Evolutionary conservation across 148 eudicot species (phyloP).

Genomic region (Camellia lanceoleosa): DNA sequence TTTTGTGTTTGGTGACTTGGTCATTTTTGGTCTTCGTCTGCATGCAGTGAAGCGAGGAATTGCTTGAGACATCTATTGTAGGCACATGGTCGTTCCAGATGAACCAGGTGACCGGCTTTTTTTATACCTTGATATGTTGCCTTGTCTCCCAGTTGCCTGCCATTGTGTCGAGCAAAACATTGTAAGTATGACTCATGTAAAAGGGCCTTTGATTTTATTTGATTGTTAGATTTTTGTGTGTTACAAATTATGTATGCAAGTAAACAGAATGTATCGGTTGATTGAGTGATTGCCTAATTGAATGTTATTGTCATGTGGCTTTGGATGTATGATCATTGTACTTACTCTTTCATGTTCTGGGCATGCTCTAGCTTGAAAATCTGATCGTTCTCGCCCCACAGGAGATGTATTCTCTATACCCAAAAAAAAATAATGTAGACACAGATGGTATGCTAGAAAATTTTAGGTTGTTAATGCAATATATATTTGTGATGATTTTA

Average conservation of each 20-base stretch:
- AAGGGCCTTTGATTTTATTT: no score
- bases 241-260: no score
- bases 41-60: conserved; percentile 58
- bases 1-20: neutral
- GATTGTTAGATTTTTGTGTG: no score
- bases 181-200: neutral
- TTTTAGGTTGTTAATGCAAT: neutral
- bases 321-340: neutral
- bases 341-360: conserved; percentile 82
- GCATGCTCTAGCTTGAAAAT: conserved; percentile 77
- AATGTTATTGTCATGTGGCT: neutral
- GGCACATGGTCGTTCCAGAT: conserved; percentile 71
- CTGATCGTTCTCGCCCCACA: conserved; percentile 95
- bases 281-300: no score
- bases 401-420: conserved; percentile 71
- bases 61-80: conserved; percentile 67
- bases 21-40: conserved; percentile 18
- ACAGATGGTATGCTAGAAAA: neutral
- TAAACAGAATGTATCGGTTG: neutral
- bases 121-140: conserved; percentile 58
- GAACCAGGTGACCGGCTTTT: conserved; percentile 88
- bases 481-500: conserved; percentile 9
- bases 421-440: neutral
- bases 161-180: neutral
- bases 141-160: conserved; percentile 76